phyloP scores from a whole-genome alignment of 306 rosid genomes.

The Begonia loranthoides region DNA sequence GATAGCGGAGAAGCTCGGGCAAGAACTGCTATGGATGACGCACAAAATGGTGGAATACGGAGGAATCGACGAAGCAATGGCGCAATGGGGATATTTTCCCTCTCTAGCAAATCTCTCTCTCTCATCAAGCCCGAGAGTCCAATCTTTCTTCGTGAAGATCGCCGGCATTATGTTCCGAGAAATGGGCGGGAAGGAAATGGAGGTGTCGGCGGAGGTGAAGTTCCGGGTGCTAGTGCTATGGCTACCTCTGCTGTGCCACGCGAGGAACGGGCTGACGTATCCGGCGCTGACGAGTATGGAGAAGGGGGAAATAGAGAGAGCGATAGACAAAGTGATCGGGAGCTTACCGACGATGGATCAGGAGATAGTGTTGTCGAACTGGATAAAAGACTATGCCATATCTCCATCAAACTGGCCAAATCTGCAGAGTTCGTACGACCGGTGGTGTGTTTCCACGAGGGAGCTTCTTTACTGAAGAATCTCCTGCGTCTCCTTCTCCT shows the following conservation, averaged over 20 bases:
- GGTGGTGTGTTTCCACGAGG: slow-evolving; percentile 28
- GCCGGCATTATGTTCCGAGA: slow-evolving; percentile 21
- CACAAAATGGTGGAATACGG: slow-evolving; percentile 21
- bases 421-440: slow-evolving; percentile 25
- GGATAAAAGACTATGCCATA: slow-evolving; percentile 17
- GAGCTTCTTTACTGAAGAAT: not conserved
- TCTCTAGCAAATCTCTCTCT: slow-evolving; percentile 23
- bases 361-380: not conserved
- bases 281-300: not conserved
- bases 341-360: not conserved
- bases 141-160: slow-evolving; percentile 23
- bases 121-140: slow-evolving; percentile 14
- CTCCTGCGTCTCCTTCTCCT: not conserved
- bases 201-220: slow-evolving; percentile 19
- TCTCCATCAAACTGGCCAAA: slow-evolving; percentile 31
- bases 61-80: slow-evolving; percentile 22
- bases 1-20: slow-evolving; percentile 23
- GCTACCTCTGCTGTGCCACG: not conserved
- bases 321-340: not conserved
- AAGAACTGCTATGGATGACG: slow-evolving; percentile 25
- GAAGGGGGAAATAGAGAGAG: not conserved
- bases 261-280: not conserved
- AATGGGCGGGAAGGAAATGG: slow-evolving; percentile 9
- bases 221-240: slow-evolving; percentile 3
- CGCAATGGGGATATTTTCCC: slow-evolving; percentile 27